Percentiles rank a stretch among this genome's conserved stretches.
Evolutionary conservation across 192 early-diverging fungal species (phyloP).

Genomic region (Coemansia sp.): DNA sequence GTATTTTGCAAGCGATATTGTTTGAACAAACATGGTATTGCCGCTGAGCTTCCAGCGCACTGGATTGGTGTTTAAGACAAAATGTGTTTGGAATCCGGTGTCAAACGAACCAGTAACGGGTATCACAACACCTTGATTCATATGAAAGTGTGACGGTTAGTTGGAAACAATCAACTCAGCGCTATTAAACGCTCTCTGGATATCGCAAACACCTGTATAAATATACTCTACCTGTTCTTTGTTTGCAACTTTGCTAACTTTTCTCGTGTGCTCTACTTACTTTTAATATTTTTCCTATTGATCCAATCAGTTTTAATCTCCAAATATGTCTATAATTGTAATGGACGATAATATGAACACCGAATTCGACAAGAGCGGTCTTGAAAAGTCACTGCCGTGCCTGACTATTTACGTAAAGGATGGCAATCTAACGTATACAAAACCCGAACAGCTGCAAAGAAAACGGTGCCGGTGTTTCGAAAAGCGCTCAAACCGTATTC

Average conservation of each 20-base stretch:
- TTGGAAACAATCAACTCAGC: neutral
- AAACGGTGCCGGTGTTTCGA: conserved; percentile 32
- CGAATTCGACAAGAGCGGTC: conserved; percentile 9
- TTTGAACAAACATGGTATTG: too few relatives aligned
- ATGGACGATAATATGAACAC: neutral
- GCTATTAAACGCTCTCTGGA: neutral
- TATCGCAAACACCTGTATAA: neutral
- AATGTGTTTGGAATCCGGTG: neutral
- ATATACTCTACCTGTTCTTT: neutral
- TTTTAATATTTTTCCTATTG: neutral
- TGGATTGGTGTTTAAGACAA: too few relatives aligned
- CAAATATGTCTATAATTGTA: conserved; percentile 5
- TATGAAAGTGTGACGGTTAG: neutral
- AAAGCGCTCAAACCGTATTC: conserved; percentile 6
- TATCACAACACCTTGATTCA: neutral
- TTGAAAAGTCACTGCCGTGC: conserved; percentile 33
- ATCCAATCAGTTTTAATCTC: neutral
- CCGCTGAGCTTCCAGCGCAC: too few relatives aligned
- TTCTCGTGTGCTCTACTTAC: neutral
- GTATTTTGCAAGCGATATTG: too few relatives aligned
- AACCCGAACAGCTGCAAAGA: conserved; percentile 36
- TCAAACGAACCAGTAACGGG: conserved; percentile 1
- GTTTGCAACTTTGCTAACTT: neutral
- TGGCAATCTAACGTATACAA: conserved; percentile 40
- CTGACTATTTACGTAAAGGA: conserved; percentile 45